Evolutionary conservation across 768 basidiomycete genomes (phyloP), one percentile per base, ranked within the genome.

Genomic region (Vararia minispora): DNA sequence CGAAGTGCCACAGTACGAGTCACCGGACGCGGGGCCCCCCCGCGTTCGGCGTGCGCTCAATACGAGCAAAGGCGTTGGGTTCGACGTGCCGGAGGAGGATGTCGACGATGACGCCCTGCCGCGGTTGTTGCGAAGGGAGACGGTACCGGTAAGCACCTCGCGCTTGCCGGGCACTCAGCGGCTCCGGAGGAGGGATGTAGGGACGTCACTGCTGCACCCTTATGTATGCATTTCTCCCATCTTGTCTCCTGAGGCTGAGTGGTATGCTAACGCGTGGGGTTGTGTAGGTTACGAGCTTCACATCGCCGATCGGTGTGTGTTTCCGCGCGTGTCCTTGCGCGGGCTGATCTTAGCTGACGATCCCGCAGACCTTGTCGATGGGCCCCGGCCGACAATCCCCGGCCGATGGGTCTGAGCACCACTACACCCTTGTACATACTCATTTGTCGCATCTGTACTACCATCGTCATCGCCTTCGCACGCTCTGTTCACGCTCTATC

Each of bases 231-330:
- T 21, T 3, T n/a, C 41, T 10, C 21, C 20, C 3, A 21, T 16
- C 8, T 5, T 13, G 24, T 22, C 1, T 12, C 17, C 28, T 2
- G 2, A 2, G 5, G 10, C 13, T 42, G 34, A 30, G 24, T 23
- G 22, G 32, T 27, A 6, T 33, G 13, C 17, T 26, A n/a, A n/a
- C n/a, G n/a, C n/a, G n/a, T n/a, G n/a, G n/a, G n/a, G n/a, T n/a
- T n/a, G 8, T 35, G 20, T 40, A 61, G 58, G 56, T 58, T n/a
- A 57, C 52, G 41, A 59, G 51, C 29, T 64, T 60, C 41, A 62
- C 61, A 28, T 62, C 61, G 10, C 63, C 63, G 8, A 64, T 64
- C 33, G 59, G 58, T 61, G 29, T 35, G 58, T 42, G 6, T 11
- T n/a, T 27, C 30, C 7, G 9, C 33, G 11, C 7, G n/a, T n/a